These are phyloP conservation scores for Astraeus odoratus DNA, from an alignment of 768 basidiomycete genomes.

Conservation along the genomic window DNA sequence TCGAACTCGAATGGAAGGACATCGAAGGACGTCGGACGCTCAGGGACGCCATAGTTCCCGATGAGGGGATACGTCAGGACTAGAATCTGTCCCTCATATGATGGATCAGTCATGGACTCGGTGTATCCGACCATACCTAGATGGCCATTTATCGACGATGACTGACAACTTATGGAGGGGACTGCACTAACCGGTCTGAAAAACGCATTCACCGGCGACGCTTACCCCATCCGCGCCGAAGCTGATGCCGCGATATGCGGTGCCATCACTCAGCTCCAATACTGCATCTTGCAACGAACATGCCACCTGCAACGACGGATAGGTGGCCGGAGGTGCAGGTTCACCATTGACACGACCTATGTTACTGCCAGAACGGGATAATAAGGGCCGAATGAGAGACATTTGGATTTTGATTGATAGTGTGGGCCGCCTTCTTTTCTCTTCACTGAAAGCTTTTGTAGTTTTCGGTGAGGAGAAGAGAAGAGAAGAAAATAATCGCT, in stretches of 20 bases:
- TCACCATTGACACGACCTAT: conserved; percentile 27
- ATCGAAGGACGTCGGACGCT: conserved; percentile 44
- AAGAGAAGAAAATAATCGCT: conserved; percentile 25
- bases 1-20: conserved; percentile 77
- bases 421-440: conserved; percentile 37
- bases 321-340: conserved; percentile 30
- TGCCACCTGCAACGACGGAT: conserved; percentile 21
- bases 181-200: conserved; percentile 83
- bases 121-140: conserved; percentile 99
- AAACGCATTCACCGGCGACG: conserved; percentile 96
- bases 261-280: conserved; percentile 86
- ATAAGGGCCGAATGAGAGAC: conserved; percentile 32
- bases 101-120: conserved; percentile 96
- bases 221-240: conserved; percentile 92
- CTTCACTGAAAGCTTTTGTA: conserved; percentile 33
- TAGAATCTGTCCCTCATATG: conserved; percentile 97
- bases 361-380: conserved; percentile 41
- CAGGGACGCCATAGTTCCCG: conserved; percentile 96
- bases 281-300: conserved; percentile 48
- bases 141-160: conserved; percentile 12
- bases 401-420: conserved; percentile 6
- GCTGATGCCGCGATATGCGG: conserved; percentile 80
- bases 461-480: conserved; percentile 46
- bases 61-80: conserved; percentile 95
- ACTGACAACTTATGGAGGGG: conserved; percentile 5